Conservation (phyloP, 148 eudicot genomes). For the Rhododendron griersonianum region DNA sequence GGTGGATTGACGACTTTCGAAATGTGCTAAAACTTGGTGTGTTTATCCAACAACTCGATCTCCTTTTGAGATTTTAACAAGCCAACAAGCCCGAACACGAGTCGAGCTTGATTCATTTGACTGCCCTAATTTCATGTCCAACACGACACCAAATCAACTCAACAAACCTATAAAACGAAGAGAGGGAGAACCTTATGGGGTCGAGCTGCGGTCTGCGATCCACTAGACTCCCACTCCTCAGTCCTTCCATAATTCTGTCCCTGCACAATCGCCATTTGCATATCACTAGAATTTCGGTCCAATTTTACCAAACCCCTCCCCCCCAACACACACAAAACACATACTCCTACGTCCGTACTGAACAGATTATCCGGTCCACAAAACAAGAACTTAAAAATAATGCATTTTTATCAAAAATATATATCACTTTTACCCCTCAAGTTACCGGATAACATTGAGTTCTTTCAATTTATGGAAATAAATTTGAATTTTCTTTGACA, state of each 20-base stretch:
- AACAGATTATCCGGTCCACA: neutral
- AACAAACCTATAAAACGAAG: neutral
- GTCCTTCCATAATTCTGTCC: constrained; percentile 30
- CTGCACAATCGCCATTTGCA: constrained; percentile 17
- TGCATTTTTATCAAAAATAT: no score
- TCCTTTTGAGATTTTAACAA: neutral
- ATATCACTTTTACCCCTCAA: no score
- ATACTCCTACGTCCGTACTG: no score
- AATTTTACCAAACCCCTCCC: neutral
- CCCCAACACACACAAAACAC: neutral
- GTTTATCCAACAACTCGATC: neutral
- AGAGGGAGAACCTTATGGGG: constrained; percentile 33
- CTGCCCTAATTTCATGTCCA: neutral
- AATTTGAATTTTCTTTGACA: no score
- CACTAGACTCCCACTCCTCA: constrained; percentile 29
- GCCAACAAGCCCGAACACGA: neutral
- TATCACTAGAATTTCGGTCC: neutral
- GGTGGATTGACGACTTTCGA: neutral
- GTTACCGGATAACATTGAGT: no score
- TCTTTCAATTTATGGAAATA: no score
- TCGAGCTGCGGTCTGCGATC: constrained; percentile 34
- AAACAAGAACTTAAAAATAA: no score
- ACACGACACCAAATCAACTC: neutral
- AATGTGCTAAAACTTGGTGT: neutral
- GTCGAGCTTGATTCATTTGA: neutral